Percentiles rank a stretch among this genome's conserved stretches.
phyloP scores from a whole-genome alignment of 2,329 filamentous ascomycete species.

The Penicillium sp. region DNA sequence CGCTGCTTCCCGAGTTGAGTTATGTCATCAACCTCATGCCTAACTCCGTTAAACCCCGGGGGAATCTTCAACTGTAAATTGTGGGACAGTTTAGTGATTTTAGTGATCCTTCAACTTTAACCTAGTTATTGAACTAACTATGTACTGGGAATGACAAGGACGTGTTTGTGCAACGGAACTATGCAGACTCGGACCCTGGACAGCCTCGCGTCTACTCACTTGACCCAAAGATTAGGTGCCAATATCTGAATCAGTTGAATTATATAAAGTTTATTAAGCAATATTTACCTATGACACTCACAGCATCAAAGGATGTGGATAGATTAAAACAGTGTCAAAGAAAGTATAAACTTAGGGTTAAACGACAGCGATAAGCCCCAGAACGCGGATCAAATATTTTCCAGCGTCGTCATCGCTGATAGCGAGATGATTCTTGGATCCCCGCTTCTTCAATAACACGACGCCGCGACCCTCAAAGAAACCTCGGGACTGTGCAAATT shows the following conservation, averaged over 20 bases:
- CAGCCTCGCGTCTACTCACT: no score
- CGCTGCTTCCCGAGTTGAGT: conserved; percentile 9
- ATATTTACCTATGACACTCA: no score
- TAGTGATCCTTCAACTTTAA: not conserved
- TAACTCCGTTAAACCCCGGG: conserved; percentile 8
- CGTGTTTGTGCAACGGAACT: no score
- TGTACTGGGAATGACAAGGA: no score
- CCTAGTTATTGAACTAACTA: no score
- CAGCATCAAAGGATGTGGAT: not conserved
- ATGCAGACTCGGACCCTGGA: no score
- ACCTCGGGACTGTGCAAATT: not conserved
- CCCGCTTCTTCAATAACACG: conserved; percentile 5
- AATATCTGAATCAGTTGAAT: no score
- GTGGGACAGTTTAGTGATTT: not conserved
- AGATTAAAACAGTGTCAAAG: not conserved
- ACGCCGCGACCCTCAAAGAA: not conserved
- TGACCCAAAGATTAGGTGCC: no score
- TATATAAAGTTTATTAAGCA: no score
- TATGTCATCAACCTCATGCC: conserved; percentile 3
- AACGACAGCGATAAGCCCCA: conserved; percentile 5
- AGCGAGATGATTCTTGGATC: conserved; percentile 9
- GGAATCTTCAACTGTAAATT: not conserved
- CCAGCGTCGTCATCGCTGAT: conserved; percentile 10
- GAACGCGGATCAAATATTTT: conserved; percentile 15
- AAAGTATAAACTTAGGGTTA: not conserved